Percentiles rank a stretch among this genome's conserved stretches.
Evolutionary conservation across 2,329 filamentous ascomycete genomes (phyloP).

Genomic region (Ceratocystis cubensis): DNA sequence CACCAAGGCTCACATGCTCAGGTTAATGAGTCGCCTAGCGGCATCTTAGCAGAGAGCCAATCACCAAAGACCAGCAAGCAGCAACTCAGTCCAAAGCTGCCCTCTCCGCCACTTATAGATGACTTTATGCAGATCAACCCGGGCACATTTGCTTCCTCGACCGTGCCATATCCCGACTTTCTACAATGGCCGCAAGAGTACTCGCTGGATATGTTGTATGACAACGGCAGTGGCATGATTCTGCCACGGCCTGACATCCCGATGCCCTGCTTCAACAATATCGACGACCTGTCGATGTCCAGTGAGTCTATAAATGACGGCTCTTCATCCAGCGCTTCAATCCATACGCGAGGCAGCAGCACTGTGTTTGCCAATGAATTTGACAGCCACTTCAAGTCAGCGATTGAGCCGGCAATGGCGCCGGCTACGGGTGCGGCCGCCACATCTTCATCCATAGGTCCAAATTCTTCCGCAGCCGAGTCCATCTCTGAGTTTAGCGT

Average conservation of each 20-base stretch:
- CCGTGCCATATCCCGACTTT: slow-evolving; percentile 34
- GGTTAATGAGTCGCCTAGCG: neutral
- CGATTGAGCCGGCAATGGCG: slow-evolving; percentile 25
- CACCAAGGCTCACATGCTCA: neutral
- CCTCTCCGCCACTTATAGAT: slow-evolving; percentile 26
- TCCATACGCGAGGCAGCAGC: slow-evolving; percentile 37
- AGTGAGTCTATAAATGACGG: slow-evolving; percentile 24
- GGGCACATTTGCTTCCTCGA: slow-evolving; percentile 29
- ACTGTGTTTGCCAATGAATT: slow-evolving; percentile 34
- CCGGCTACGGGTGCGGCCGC: slow-evolving; percentile 25
- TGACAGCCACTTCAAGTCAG: slow-evolving; percentile 28
- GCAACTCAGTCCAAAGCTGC: slow-evolving; percentile 23
- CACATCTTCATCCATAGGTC: neutral
- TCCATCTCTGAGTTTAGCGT: slow-evolving; percentile 34
- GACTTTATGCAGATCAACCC: slow-evolving; percentile 33
- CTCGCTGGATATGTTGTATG: slow-evolving; percentile 33
- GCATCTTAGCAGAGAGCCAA: slow-evolving; percentile 22
- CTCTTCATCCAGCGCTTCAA: slow-evolving; percentile 32
- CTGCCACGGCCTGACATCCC: slow-evolving; percentile 29
- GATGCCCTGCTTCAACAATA: slow-evolving; percentile 30
- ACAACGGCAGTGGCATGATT: slow-evolving; percentile 26
- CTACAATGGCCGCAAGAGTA: slow-evolving; percentile 34
- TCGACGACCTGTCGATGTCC: slow-evolving; percentile 30
- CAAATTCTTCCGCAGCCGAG: neutral
- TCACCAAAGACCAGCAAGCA: slow-evolving; percentile 29